Base-by-base conservation (phyloP, 768 basidiomycete genomes). In the Agrocybe praecox region DNA sequence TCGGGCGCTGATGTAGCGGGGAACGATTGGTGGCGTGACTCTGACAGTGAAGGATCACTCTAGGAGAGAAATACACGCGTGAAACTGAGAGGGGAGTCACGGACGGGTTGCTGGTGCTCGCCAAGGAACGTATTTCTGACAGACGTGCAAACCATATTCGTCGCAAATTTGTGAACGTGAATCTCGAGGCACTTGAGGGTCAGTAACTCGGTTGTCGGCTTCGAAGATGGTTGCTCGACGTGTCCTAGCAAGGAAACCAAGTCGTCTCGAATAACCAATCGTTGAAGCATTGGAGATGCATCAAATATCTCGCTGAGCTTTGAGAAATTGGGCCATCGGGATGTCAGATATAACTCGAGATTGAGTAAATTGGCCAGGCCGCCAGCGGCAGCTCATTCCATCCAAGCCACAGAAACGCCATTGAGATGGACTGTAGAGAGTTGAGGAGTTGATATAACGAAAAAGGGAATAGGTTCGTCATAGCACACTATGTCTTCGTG, bases 261-360 rank as follows among this genome's bases (percentile, higher is more conserved):
- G 22, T 71, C 69, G 40, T 71, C 68, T 10, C 62, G 62, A 18
- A 71, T 62, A 17, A 65, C 56, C 14, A 71, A 61, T 3, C 62
- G 62, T 26, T 61, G 53, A 2, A 71, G 60, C 53, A 56, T 58
- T 1, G 69, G 69, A 15, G 66, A 69, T 2, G 65, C 63, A 18
- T 53, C 56, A 36, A 71, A 65, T 56, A 71, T 55, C 3, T 53
- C 49, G 6, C 46, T 43, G 7, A 69, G 66, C 2, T 55, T 29
- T 2, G 45, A 47, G 23, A 66, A 68, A 11, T 32, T 45, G 2
- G 69, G 69, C 66, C 67, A 71, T 4, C 65, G 64, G 1, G 67
- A 61, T 1, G 67, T 62, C 45, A 69, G 63, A n/a, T 59, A 64
- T 9, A 71, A 54, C 18, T 68, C 67, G 21, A 71, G 57, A 18